Conservation (phyloP, 2,329 filamentous ascomycete genomes). For the Chrysosporium keratinophilum region DNA sequence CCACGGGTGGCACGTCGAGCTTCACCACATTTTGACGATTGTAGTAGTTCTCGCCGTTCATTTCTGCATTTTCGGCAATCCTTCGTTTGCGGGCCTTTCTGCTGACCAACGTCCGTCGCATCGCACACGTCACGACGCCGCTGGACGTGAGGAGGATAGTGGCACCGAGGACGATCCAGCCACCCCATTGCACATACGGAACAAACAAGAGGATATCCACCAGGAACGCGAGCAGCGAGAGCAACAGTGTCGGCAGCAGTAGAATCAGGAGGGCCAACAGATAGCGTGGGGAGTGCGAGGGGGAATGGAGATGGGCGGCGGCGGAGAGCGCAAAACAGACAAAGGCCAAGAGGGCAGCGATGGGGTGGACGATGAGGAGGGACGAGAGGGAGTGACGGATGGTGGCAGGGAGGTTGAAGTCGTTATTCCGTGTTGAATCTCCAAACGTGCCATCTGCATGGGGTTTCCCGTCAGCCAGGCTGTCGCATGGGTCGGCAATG, state of each 20-base stretch:
- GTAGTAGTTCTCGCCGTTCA: conserved; percentile 92
- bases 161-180: conserved; percentile 82
- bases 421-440: conserved; percentile 34
- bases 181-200: conserved; percentile 86
- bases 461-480: background rate
- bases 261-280: conserved; percentile 77
- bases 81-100: conserved; percentile 86
- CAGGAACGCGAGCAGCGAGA: conserved; percentile 77
- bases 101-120: conserved; percentile 83
- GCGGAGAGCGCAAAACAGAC: conserved; percentile 71
- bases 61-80: conserved; percentile 88
- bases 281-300: conserved; percentile 82
- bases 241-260: conserved; percentile 70
- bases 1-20: conserved; percentile 45
- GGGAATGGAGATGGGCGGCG: conserved; percentile 73
- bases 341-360: conserved; percentile 76
- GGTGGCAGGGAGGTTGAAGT: conserved; percentile 56
- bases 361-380: conserved; percentile 83
- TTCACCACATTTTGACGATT: conserved; percentile 45
- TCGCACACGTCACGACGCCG: conserved; percentile 80
- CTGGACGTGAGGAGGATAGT: conserved; percentile 75
- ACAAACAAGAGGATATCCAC: conserved; percentile 92
- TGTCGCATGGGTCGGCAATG: background rate
- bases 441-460: conserved; percentile 40
- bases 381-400: conserved; percentile 63